Base-by-base conservation (phyloP, 352 stramenopile genomes). In the Aphanomyces stellatus region DNA sequence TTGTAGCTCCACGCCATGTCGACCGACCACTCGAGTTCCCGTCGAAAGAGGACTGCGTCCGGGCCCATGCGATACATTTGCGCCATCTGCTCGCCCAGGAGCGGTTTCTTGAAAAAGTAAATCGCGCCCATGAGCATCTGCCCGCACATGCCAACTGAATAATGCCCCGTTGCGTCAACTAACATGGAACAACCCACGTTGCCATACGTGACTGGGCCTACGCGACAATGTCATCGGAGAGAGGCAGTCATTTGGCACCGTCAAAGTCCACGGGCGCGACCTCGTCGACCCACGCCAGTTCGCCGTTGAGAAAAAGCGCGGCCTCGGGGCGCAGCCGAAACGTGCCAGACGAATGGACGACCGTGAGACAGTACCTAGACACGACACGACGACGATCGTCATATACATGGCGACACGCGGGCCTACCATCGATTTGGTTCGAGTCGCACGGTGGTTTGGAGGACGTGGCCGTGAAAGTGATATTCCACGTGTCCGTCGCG, bases 81-180 rank as follows among this genome's bases (percentile, higher is more conserved):
- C 8, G 10, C 6, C 0, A 67, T 17, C 7, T 59, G n/a, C 19
- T 56, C 31, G 6, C 7, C 8, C n/a, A 41, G 13, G 8, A 67
- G 33, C 11, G 60, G 37, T 17, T 59, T 67, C 60, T 67, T 67
- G 17, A 57, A 67, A 25, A 67, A 35, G 40, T 51, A 67, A 8
- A 67, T 28, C 0, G 46, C 33, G 11, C 60, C 60, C 13, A 67
- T 42, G 1, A 34, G 28, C 60, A 67, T 43, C 4, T 33, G 60
- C 13, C 60, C 60, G 24, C 49, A 57, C 7, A 37, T 22, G 30
- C 10, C 49, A n/a, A 57, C 33, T 15, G 2, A 17, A 34, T 34
- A 30, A 17, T 30, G 49, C 7, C 49, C 49, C 13, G 13, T 34
- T 22, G 49, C 13, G 19, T 11, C 33, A 25, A 28, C 41, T 15